Conservation (phyloP, 73 alveolate genomes). For the Halteria grandinella region DNA sequence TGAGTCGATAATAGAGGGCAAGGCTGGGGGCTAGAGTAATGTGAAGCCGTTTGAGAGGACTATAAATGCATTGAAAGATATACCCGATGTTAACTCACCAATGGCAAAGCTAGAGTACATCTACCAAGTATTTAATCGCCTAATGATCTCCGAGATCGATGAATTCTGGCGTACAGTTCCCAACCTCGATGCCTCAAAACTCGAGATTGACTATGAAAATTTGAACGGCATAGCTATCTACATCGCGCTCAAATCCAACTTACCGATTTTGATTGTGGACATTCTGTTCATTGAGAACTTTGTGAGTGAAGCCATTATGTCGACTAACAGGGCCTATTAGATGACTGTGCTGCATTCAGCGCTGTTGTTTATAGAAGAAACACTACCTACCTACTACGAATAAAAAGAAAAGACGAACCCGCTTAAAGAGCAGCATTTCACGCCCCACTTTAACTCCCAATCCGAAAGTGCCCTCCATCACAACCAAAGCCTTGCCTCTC, state of each 20-base stretch:
- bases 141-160: constrained; percentile 51
- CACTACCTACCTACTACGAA: constrained; percentile 33
- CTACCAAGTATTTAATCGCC: constrained; percentile 28
- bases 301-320: constrained; percentile 28
- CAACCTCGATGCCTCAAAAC: neutral
- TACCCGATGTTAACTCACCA: constrained; percentile 45
- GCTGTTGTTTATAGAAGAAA: constrained; percentile 35
- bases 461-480: constrained; percentile 4
- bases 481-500: too few species aligned
- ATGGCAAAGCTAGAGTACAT: constrained; percentile 39
- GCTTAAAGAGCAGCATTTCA: constrained; percentile 40
- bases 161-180: constrained; percentile 15
- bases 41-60: constrained; percentile 41
- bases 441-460: constrained; percentile 16
- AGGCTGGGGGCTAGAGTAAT: neutral
- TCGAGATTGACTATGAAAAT: constrained; percentile 52
- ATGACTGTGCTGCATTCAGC: constrained; percentile 49
- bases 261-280: constrained; percentile 20
- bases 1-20: neutral
- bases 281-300: constrained; percentile 44
- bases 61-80: constrained; percentile 42
- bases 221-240: constrained; percentile 43
- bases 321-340: constrained; percentile 41
- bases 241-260: constrained; percentile 27
- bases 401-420: constrained; percentile 32